Evolutionary conservation across 2,329 filamentous ascomycete species (phyloP).

Genomic region (Aspergillus costaricaensis): DNA sequence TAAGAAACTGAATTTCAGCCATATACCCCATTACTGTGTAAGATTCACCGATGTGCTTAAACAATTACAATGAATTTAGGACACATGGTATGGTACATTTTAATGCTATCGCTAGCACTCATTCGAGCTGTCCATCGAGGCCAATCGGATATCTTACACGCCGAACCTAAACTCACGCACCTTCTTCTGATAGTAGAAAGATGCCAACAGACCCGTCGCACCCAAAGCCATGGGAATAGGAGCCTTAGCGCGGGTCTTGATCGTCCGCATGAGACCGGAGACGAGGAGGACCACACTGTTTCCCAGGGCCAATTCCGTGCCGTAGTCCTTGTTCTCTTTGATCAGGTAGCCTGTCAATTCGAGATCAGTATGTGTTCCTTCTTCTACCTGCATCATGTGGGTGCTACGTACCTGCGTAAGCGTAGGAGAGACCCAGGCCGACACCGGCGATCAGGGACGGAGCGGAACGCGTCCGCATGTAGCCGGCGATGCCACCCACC

Average conservation of each 20-base stretch:
- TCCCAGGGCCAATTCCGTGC: slow-evolving; percentile 23
- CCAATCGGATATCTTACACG: background rate
- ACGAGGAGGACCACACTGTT: slow-evolving; percentile 21
- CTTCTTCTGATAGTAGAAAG: slow-evolving; percentile 18
- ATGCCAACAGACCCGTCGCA: slow-evolving; percentile 10
- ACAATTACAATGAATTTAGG: too few species aligned
- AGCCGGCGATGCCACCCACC: slow-evolving; percentile 19
- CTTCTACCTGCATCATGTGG: background rate
- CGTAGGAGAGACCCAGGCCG: slow-evolving; percentile 21
- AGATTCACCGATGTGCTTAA: too few species aligned
- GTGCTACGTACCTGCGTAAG: slow-evolving; percentile 14
- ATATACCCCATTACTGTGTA: too few species aligned
- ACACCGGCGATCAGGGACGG: slow-evolving; percentile 23
- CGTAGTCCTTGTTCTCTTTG: slow-evolving; percentile 25
- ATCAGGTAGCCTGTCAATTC: slow-evolving; percentile 15
- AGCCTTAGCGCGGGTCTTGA: slow-evolving; percentile 18
- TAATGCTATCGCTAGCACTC: too few species aligned
- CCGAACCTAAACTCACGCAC: slow-evolving; percentile 14
- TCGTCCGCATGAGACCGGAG: slow-evolving; percentile 14
- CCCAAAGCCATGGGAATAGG: slow-evolving; percentile 20
- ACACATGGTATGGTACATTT: too few species aligned
- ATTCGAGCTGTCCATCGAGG: too few species aligned
- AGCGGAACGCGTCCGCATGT: slow-evolving; percentile 18
- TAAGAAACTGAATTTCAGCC: too few species aligned
- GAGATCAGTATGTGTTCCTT: background rate